These are phyloP conservation scores for Naganishia onofrii DNA, from an alignment of 768 basidiomycete genomes.

Conservation along the genomic window DNA sequence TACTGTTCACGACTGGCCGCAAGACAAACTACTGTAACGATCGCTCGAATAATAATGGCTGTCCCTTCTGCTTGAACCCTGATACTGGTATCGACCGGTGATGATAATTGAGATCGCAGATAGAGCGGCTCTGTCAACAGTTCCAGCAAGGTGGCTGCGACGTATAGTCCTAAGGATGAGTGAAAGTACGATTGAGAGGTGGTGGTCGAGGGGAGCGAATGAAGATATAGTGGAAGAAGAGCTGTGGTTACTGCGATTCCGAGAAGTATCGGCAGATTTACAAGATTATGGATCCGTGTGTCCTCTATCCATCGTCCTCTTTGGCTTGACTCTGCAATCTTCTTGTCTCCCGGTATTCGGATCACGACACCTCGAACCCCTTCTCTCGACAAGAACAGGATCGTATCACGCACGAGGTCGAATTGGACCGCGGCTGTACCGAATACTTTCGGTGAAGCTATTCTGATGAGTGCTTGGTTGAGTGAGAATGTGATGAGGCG, in stretches of 20 bases:
- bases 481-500: slow-evolving; percentile 80
- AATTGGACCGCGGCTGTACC: slow-evolving; percentile 90
- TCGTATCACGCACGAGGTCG: slow-evolving; percentile 82
- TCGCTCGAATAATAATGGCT: slow-evolving; percentile 71
- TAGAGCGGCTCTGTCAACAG: slow-evolving; percentile 79
- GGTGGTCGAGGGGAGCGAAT: slow-evolving; percentile 60
- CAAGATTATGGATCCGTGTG: slow-evolving; percentile 56
- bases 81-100: slow-evolving; percentile 64
- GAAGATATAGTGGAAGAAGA: slow-evolving; percentile 60
- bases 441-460: slow-evolving; percentile 78
- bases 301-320: not conserved
- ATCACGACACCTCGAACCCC: slow-evolving; percentile 83
- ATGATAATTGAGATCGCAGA: slow-evolving; percentile 63
- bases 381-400: slow-evolving; percentile 89
- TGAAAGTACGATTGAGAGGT: slow-evolving; percentile 65
- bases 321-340: slow-evolving; percentile 5
- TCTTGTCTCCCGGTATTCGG: slow-evolving; percentile 53
- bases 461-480: slow-evolving; percentile 80
- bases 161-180: slow-evolving; percentile 67
- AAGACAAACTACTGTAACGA: slow-evolving; percentile 68
- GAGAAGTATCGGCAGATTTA: slow-evolving; percentile 66
- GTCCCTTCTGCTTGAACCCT: slow-evolving; percentile 83
- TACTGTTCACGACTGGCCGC: slow-evolving; percentile 53
- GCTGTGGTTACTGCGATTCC: slow-evolving; percentile 66
- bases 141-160: slow-evolving; percentile 70